These are phyloP conservation scores for Yamadazyma phyllophila DNA, from an alignment of 805 yeast species.

Conservation along the genomic window DNA sequence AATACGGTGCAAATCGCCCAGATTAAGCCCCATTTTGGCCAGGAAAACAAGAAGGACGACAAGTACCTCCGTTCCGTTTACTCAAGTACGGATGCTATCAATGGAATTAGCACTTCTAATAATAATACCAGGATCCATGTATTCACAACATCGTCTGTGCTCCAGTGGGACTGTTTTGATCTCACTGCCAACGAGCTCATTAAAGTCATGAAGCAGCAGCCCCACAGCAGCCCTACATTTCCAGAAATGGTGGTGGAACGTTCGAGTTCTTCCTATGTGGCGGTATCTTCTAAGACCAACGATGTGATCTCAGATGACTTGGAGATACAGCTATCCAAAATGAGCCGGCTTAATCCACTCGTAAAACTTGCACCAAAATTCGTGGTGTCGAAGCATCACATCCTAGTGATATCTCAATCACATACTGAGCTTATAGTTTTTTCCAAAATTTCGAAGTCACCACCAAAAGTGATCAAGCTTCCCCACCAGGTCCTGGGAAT, in stretches of 20 bases:
- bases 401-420: constrained; percentile 19
- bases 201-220: constrained; percentile 25
- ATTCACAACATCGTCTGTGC: constrained; percentile 17
- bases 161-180: constrained; percentile 37
- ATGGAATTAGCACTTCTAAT: constrained; percentile 15
- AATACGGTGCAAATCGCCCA: constrained; percentile 26
- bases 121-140: constrained; percentile 24
- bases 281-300: constrained; percentile 12
- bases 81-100: background rate
- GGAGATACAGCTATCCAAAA: constrained; percentile 22
- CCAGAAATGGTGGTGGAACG: constrained; percentile 7
- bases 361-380: constrained; percentile 11
- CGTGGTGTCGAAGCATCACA: constrained; percentile 30
- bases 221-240: constrained; percentile 6
- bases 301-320: constrained; percentile 29
- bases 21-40: constrained; percentile 28
- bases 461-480: constrained; percentile 10
- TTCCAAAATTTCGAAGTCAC: constrained; percentile 28
- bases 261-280: constrained; percentile 15
- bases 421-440: constrained; percentile 21
- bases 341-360: constrained; percentile 12
- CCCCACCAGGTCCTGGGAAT: constrained; percentile 24
- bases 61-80: constrained; percentile 29
- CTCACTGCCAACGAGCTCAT: constrained; percentile 25
- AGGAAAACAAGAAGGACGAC: constrained; percentile 34